A percentile compares a stretch with the other conserved stretches of the same genome.
Evolutionary conservation across 1,284 basidiomycete genomes (phyloP).

Genomic region (Leucoagaricus sp.): DNA sequence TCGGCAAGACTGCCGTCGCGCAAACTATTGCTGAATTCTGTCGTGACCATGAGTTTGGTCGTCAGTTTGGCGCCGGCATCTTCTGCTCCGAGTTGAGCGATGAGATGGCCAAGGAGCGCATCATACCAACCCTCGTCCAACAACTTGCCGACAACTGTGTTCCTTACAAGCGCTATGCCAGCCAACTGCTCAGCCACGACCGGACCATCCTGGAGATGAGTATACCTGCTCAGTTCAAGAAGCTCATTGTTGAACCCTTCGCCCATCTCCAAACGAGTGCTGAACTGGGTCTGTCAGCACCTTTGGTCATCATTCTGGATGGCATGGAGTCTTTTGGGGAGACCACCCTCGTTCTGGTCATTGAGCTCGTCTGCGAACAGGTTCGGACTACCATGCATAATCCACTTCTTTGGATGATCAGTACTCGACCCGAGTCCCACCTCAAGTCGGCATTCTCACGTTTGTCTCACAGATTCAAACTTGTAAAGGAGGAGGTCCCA

Average conservation of each 20-base stretch:
- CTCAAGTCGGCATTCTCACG: conserved; percentile 2
- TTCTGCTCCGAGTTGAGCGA: conserved; percentile 20
- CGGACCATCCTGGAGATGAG: conserved; percentile 16
- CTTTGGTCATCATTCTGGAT: conserved; percentile 9
- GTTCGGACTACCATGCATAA: not conserved
- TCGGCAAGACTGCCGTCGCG: conserved; percentile 26
- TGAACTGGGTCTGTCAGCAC: not conserved
- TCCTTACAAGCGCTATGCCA: conserved; percentile 7
- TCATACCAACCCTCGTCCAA: conserved; percentile 21
- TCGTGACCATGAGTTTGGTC: conserved; percentile 4
- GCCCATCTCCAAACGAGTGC: not conserved
- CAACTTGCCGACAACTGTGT: conserved; percentile 19
- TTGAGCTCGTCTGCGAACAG: not conserved
- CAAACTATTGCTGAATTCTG: conserved; percentile 23
- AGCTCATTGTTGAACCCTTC: conserved; percentile 21
- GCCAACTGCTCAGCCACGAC: conserved; percentile 11
- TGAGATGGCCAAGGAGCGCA: not conserved
- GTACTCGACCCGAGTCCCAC: conserved; percentile 20
- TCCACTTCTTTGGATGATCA: conserved; percentile 17
- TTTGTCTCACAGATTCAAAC: not conserved
- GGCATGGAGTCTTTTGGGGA: conserved; percentile 18
- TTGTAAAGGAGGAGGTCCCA: not conserved
- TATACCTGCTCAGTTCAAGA: conserved; percentile 14
- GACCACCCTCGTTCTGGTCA: conserved; percentile 8
- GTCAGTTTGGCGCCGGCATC: conserved; percentile 20